phyloP scores from a whole-genome alignment of 768 basidiomycete genomes.

The Mrakia gelida region DNA sequence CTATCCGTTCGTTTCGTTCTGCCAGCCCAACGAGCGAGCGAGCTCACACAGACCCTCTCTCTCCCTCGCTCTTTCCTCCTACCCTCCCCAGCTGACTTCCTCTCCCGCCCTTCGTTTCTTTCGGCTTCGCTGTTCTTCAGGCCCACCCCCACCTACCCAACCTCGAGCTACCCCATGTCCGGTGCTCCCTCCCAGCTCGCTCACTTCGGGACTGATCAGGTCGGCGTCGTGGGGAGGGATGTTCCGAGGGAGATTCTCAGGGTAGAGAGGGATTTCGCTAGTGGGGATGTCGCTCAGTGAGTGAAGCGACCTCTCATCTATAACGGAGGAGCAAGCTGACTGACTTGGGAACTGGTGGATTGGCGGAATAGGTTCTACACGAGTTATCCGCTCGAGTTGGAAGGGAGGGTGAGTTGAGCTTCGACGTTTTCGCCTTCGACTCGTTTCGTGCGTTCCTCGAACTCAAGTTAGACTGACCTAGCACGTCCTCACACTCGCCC shows the following conservation, averaged over 20 bases:
- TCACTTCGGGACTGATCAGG: conserved; percentile 65
- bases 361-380: conserved; percentile 73
- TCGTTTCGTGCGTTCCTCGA: neutral
- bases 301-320: too few relatives aligned
- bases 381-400: conserved; percentile 84
- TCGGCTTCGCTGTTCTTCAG: too few relatives aligned
- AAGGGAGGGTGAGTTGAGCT: conserved; percentile 68
- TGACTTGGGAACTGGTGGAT: too few relatives aligned
- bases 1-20: neutral
- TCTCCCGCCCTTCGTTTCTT: too few relatives aligned
- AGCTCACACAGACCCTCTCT: neutral
- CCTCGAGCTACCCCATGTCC: conserved; percentile 39
- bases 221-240: conserved; percentile 81
- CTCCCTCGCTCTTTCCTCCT: neutral
- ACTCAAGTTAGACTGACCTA: too few relatives aligned
- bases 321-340: too few relatives aligned
- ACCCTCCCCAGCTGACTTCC: too few relatives aligned
- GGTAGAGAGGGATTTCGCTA: conserved; percentile 85
- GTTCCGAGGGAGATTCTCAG: conserved; percentile 88
- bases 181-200: conserved; percentile 35
- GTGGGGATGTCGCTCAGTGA: conserved; percentile 78
- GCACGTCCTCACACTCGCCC: too few relatives aligned
- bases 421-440: neutral
- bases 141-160: conserved; percentile 28
- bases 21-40: neutral